phyloP scores from a whole-genome alignment of 495 filamentous ascomycete genomes.

The Lasiosphaeriaceae sp. region DNA sequence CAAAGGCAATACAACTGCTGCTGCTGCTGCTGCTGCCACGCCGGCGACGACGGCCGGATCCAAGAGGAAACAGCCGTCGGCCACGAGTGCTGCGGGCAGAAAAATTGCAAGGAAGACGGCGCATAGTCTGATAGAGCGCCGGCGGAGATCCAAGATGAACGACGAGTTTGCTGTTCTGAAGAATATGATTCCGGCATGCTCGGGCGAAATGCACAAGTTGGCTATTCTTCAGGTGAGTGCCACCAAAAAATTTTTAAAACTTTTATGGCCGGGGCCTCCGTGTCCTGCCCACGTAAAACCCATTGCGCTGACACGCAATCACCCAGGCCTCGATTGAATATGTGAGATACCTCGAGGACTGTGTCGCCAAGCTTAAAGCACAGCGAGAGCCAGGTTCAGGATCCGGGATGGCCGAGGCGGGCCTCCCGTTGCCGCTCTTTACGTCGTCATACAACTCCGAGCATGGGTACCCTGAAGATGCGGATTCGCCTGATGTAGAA shows the following conservation, averaged over 20 bases:
- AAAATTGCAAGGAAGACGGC: conserved; percentile 97
- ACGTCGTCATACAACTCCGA: conserved; percentile 26
- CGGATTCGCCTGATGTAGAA: conserved; percentile 39
- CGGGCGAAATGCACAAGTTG: conserved; percentile 95
- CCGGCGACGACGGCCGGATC: conserved; percentile 32
- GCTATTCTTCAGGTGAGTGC: conserved; percentile 82
- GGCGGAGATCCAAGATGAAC: conserved; percentile 96
- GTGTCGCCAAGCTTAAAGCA: conserved; percentile 75
- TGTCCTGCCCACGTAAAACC: not conserved
- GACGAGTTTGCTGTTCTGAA: conserved; percentile 95
- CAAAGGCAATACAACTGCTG: conserved; percentile 9
- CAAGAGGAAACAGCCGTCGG: conserved; percentile 66
- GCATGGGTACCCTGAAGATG: conserved; percentile 14
- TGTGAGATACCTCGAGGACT: conserved; percentile 88
- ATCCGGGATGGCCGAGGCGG: conserved; percentile 4
- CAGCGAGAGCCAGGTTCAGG: conserved; percentile 34
- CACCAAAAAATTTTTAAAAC: not conserved
- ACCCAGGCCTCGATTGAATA: conserved; percentile 93
- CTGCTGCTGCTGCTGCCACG: conserved; percentile 19
- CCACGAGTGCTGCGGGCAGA: conserved; percentile 74
- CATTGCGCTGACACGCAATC: not conserved
- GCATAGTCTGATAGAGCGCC: conserved; percentile 88
- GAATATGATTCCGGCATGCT: conserved; percentile 91
- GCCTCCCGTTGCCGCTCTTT: conserved; percentile 20
- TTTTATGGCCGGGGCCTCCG: not conserved